Evolutionary conservation across 2,329 filamentous ascomycete species (phyloP), one percentile per base, ranked within the genome.

Genomic region (Penicillium brasilianum): DNA sequence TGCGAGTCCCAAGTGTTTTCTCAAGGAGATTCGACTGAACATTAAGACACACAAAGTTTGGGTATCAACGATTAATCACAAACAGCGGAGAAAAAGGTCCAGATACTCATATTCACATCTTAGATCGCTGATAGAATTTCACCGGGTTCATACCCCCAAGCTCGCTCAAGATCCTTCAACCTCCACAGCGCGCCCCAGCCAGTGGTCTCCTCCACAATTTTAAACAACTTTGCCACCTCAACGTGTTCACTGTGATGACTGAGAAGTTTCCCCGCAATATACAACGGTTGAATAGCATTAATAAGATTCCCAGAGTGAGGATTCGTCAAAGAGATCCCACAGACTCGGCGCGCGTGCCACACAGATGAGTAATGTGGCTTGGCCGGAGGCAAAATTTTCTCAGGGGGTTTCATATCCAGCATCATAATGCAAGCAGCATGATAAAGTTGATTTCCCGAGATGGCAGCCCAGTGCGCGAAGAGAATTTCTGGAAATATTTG

Each of bases 221-320:
- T 78, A 46, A 85, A 82, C 18, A 71, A 37, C 32, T 57, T 68
- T 0, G 76, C 75, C 8, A 79, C 72, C 25, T 76, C 62, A 11
- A 71, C 61, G 58, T 78, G 77, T 62, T 79, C 77, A 14, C 74
- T 76, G 10, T 75, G 77, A 70, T 86, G 84, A 57, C 81, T 85
- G 18, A 86, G 73, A 11, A 85, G 71, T 55, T 80, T 79, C 0
- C 84, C 84, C 0, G 84, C 84, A 11, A 86, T 76, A 77, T 82
- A 86, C 1, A 86, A 74, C 0, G 84, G 84, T 62, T 86, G 84
- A 7, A 86, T 84, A 7, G 83, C 82, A 66, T 86, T 86, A 59
- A 83, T 86, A 22, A 85, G 68, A 63, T 81, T 83, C 4, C 83
- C 84, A 30, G 80, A 76, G 59, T 86, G 83, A 4, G 80, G 81